phyloP scores from a whole-genome alignment of 2,329 filamentous ascomycete genomes.

The Tolypocladium paradoxum region DNA sequence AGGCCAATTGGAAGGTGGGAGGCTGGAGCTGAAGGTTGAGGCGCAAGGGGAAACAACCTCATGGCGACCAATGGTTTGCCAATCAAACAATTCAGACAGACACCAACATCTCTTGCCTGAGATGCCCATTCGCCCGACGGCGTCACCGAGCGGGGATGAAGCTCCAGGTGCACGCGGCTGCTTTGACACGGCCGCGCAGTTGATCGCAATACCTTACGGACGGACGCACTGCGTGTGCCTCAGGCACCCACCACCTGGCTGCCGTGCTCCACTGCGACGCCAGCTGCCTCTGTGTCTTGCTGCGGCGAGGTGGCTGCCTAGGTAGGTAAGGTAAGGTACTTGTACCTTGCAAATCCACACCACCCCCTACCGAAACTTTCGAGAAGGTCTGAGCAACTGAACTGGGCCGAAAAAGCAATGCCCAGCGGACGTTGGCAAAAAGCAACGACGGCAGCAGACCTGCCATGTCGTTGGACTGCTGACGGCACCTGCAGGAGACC shows the following conservation, averaged over 20 bases:
- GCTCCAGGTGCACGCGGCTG: background rate
- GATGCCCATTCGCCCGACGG: constrained; percentile 1
- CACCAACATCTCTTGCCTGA: background rate
- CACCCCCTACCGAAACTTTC: constrained; percentile 1
- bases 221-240: background rate
- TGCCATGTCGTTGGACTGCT: background rate
- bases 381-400: constrained; percentile 3
- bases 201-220: constrained; percentile 3
- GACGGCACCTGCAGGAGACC: background rate
- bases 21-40: background rate
- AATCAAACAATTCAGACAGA: background rate
- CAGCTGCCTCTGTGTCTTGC: background rate
- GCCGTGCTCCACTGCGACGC: background rate
- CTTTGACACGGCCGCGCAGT: background rate
- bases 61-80: no score
- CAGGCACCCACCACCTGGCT: background rate
- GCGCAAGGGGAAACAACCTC: background rate
- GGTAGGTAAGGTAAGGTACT: no score
- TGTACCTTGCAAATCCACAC: background rate
- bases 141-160: background rate
- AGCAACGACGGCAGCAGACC: background rate
- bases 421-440: background rate
- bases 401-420: background rate
- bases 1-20: background rate
- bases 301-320: background rate